Conservation (phyloP, 1,139 yeast species). For the Candida dubliniensis region DNA sequence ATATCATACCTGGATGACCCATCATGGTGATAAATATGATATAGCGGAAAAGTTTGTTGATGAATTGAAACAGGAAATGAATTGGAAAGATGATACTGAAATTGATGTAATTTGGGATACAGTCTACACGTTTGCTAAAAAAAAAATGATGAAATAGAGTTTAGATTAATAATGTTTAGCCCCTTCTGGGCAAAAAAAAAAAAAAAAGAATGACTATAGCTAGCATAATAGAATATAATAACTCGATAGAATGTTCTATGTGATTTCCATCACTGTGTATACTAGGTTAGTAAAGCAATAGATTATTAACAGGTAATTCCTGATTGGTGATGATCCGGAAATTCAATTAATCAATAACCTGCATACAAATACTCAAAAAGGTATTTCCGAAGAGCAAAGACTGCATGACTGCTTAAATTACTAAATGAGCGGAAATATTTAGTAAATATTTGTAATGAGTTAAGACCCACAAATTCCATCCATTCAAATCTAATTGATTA, state of each 20-base stretch:
- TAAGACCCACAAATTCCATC: neutral
- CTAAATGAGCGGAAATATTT: neutral
- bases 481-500: neutral
- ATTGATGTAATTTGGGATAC: conserved; percentile 61
- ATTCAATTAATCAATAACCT: too few species aligned
- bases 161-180: neutral
- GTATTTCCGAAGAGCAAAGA: too few species aligned
- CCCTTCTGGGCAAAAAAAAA: too few species aligned
- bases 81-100: conserved; percentile 45
- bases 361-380: too few species aligned
- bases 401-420: neutral
- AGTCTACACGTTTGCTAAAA: conserved; percentile 47
- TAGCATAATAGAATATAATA: too few species aligned
- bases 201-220: neutral
- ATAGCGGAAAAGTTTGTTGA: conserved; percentile 43
- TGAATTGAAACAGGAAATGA: conserved; percentile 39
- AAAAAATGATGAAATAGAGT: conserved; percentile 14
- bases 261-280: too few species aligned
- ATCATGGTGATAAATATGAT: conserved; percentile 31
- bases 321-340: too few species aligned
- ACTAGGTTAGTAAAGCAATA: too few species aligned
- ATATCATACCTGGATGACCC: conserved; percentile 62
- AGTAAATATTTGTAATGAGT: neutral
- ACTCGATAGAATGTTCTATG: too few species aligned
- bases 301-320: too few species aligned